Evolutionary conservation across 306 rosid species (phyloP), one percentile per base, ranked within the genome.

Genomic region (Gleditsia sinensis): DNA sequence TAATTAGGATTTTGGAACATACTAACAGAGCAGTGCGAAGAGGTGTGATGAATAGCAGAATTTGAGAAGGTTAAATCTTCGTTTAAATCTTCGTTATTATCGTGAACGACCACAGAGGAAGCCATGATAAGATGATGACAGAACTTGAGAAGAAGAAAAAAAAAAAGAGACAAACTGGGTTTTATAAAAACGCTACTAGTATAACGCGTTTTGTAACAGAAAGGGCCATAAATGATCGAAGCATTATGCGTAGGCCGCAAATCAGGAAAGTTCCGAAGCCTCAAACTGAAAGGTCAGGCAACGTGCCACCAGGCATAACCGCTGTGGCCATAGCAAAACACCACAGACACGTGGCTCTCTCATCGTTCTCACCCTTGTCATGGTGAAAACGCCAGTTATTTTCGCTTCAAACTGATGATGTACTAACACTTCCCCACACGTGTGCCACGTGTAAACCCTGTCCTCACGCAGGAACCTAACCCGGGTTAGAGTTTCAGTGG

Each of bases 371-470:
- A 58, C 49, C 75, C 73, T n/a, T 43, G 82, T 57, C 67, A 73
- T 59, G 0, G 16, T 69, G 77, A 77, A 77, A 77, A 39, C 23
- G n/a, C 71, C n/a, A n/a, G n/a, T n/a, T n/a, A n/a, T n/a, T n/a
- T n/a, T n/a, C n/a, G n/a, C n/a, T n/a, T n/a, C n/a, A n/a, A n/a
- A n/a, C 80, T 1, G 24, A 2, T 34, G 1, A 5, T 59, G 36
- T 24, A 66, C 73, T 32, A 3, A 20, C 55, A 48, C 27, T 68
- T 3, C 59, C 67, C 9, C 69, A 81, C 91, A 85, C 91, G 87
- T 83, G 88, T 82, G 66, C 75, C 93, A 80, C 78, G 76, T 81
- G 90, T 79, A 33, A 25, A 33, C 43, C 17, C 67, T n/a, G 61
- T 19, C 59, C 79, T 34, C 63, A 9, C 70, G 69, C 68, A 0